phyloP scores from a whole-genome alignment of 441 rosid genomes.

The Euphorbia celastroides region DNA sequence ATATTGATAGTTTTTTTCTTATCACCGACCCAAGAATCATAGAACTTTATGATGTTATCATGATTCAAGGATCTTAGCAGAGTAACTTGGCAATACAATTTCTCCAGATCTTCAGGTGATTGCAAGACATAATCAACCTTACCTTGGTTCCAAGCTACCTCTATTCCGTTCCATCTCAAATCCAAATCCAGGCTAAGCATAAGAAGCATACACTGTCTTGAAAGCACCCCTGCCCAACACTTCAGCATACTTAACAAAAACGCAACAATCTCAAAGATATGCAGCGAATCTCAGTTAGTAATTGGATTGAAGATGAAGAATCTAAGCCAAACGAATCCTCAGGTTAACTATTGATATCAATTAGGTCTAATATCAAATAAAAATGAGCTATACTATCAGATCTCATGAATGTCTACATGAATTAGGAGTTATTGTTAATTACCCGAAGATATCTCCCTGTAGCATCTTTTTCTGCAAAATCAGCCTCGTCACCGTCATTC shows the following conservation, averaged over 20 bases:
- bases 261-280: conserved; percentile 12
- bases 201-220: conserved; percentile 80
- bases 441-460: conserved; percentile 65
- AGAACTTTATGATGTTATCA: conserved; percentile 61
- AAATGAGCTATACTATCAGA: no score
- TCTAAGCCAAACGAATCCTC: no score
- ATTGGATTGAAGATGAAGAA: neutral
- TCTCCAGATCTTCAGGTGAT: conserved; percentile 57
- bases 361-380: no score
- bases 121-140: conserved; percentile 56
- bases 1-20: conserved; percentile 60
- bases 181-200: conserved; percentile 39
- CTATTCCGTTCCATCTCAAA: conserved; percentile 87
- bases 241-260: conserved; percentile 55
- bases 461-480: conserved; percentile 59
- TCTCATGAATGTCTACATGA: no score
- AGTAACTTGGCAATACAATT: conserved; percentile 68
- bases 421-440: neutral
- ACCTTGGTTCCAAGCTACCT: conserved; percentile 82
- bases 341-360: no score
- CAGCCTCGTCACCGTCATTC: conserved; percentile 29
- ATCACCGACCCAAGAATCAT: conserved; percentile 69
- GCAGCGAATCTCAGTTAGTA: conserved; percentile 1
- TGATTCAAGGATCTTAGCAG: conserved; percentile 62
- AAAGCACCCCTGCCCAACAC: conserved; percentile 81